These are phyloP conservation scores for Xerocomus spinulosus DNA, from an alignment of 768 basidiomycete genomes.

Conservation along the genomic window DNA sequence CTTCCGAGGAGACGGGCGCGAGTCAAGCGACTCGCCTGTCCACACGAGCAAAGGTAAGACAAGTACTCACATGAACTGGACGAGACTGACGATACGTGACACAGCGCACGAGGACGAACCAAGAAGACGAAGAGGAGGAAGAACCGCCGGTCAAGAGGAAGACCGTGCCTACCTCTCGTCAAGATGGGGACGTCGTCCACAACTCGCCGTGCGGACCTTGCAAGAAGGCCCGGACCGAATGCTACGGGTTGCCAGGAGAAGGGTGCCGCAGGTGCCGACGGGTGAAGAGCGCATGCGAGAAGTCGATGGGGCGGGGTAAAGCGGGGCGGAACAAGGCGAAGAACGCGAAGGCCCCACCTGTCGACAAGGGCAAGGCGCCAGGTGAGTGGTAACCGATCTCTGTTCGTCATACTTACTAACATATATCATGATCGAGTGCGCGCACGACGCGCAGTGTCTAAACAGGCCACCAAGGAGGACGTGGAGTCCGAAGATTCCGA, in stretches of 20 bases:
- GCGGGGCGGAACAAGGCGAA: background rate
- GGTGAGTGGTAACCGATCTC: background rate
- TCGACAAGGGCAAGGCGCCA: background rate
- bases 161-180: background rate
- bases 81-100: too few relatives aligned
- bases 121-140: background rate
- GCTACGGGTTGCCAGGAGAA: background rate
- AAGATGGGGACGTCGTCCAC: background rate
- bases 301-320: background rate
- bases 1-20: background rate
- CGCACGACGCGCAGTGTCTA: background rate
- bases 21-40: background rate
- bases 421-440: background rate
- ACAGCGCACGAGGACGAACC: background rate
- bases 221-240: background rate
- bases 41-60: background rate
- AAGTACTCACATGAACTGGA: background rate
- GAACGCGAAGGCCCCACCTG: too few relatives aligned
- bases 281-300: background rate
- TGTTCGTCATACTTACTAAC: background rate
- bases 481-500: background rate
- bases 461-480: background rate
- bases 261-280: background rate
- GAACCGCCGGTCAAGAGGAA: background rate
- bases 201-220: background rate